Evolutionary conservation across 2,329 filamentous ascomycete species (phyloP).

Genomic region (Trichoderma harzianum): DNA sequence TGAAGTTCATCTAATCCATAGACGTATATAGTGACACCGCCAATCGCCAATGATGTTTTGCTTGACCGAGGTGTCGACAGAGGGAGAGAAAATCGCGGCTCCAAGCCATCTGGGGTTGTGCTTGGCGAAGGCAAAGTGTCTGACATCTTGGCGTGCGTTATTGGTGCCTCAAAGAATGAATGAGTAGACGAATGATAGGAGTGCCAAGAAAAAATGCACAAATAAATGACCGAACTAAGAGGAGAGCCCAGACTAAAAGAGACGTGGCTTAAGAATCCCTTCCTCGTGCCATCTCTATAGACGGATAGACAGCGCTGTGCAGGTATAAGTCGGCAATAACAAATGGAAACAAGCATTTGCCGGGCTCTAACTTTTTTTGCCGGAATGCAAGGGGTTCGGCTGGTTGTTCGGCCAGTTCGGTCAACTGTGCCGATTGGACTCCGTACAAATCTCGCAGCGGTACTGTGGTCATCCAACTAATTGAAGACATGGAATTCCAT

Average conservation of each 20-base stretch:
- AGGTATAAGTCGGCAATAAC: background rate
- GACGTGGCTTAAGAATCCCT: background rate
- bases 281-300: background rate
- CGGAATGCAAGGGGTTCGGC: background rate
- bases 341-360: background rate
- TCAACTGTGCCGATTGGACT: background rate
- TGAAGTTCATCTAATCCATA: background rate
- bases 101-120: background rate
- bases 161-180: background rate
- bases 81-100: constrained; percentile 4
- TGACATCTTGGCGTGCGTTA: background rate
- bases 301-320: background rate
- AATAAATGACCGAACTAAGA: background rate
- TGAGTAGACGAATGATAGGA: background rate
- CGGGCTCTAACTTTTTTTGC: background rate
- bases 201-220: background rate
- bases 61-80: background rate
- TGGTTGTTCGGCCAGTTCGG: background rate
- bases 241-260: background rate
- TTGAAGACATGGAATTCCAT: background rate
- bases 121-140: background rate
- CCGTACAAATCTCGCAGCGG: background rate
- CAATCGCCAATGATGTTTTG: background rate
- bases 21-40: background rate
- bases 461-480: background rate